Evolutionary conservation across 1,284 basidiomycete genomes (phyloP).

Genomic region (Cryptococcus hybrid): DNA sequence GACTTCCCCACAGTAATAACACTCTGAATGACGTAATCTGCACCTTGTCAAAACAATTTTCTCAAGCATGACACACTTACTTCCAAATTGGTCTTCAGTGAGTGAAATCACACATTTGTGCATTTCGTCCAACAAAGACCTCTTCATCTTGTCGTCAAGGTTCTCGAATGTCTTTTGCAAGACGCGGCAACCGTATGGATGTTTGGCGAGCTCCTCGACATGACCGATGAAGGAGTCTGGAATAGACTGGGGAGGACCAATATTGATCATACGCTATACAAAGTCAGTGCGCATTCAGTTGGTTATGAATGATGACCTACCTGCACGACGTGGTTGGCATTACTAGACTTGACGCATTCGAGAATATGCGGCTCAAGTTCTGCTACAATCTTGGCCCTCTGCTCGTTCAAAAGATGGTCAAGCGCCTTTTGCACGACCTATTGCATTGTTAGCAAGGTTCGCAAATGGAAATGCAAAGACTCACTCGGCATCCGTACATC

Average conservation of each 20-base stretch:
- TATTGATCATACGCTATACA: constrained; percentile 61
- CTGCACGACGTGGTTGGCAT: constrained; percentile 86
- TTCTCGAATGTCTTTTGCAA: constrained; percentile 91
- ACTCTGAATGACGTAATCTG: constrained; percentile 93
- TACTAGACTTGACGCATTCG: constrained; percentile 85
- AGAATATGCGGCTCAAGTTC: constrained; percentile 82
- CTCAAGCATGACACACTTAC: constrained; percentile 54
- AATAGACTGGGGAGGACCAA: constrained; percentile 73
- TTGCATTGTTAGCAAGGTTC: background rate
- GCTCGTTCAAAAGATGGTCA: constrained; percentile 73
- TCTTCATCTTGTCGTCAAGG: constrained; percentile 65
- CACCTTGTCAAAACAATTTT: background rate
- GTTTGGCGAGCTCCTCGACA: constrained; percentile 79
- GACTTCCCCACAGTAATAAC: constrained; percentile 75
- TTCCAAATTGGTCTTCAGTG: constrained; percentile 83
- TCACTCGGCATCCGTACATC: constrained; percentile 81
- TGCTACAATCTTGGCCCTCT: constrained; percentile 70
- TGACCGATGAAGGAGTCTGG: constrained; percentile 75
- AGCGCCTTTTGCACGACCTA: constrained; percentile 64
- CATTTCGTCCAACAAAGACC: constrained; percentile 79
- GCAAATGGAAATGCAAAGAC: constrained; percentile 3
- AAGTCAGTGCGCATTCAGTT: background rate
- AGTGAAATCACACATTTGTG: constrained; percentile 67
- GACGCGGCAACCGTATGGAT: constrained; percentile 94
- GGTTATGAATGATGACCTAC: constrained; percentile 19